phyloP scores from a whole-genome alignment of 2,329 filamentous ascomycete species.

The Diaporthe sp. region DNA sequence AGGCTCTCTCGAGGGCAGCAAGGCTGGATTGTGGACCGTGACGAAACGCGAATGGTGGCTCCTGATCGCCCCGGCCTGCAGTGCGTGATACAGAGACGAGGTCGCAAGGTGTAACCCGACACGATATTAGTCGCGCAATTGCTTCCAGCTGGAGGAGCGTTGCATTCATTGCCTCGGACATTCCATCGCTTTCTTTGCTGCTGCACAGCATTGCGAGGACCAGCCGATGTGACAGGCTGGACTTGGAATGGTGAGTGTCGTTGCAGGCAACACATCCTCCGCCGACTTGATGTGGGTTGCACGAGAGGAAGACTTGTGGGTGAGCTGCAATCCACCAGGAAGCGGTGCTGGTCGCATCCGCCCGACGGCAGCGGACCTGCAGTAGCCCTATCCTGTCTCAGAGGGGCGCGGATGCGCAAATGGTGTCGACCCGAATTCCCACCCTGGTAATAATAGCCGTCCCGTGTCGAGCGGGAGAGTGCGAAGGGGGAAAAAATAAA shows the following conservation, averaged over 20 bases:
- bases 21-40: slow-evolving; percentile 8
- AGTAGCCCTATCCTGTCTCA: slow-evolving; percentile 30
- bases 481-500: neutral
- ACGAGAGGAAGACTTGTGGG: slow-evolving; percentile 14
- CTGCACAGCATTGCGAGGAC: slow-evolving; percentile 9
- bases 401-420: slow-evolving; percentile 4
- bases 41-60: slow-evolving; percentile 13
- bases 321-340: slow-evolving; percentile 19
- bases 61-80: slow-evolving; percentile 16
- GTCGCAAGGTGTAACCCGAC: slow-evolving; percentile 30
- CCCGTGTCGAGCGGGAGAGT: slow-evolving; percentile 15
- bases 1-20: neutral
- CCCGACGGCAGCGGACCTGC: slow-evolving; percentile 33
- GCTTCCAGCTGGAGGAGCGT: neutral
- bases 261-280: slow-evolving; percentile 5
- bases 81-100: slow-evolving; percentile 14
- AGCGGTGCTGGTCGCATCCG: slow-evolving; percentile 4
- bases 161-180: slow-evolving; percentile 26
- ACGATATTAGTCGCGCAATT: slow-evolving; percentile 20
- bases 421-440: neutral
- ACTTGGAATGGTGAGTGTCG: neutral
- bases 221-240: neutral
- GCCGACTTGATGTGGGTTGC: slow-evolving; percentile 11
- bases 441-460: slow-evolving; percentile 3
- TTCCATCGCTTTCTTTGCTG: slow-evolving; percentile 22